These are phyloP conservation scores for Coemansia sp. DNA, from an alignment of 192 early-diverging fungal genomes.

Conservation along the genomic window DNA sequence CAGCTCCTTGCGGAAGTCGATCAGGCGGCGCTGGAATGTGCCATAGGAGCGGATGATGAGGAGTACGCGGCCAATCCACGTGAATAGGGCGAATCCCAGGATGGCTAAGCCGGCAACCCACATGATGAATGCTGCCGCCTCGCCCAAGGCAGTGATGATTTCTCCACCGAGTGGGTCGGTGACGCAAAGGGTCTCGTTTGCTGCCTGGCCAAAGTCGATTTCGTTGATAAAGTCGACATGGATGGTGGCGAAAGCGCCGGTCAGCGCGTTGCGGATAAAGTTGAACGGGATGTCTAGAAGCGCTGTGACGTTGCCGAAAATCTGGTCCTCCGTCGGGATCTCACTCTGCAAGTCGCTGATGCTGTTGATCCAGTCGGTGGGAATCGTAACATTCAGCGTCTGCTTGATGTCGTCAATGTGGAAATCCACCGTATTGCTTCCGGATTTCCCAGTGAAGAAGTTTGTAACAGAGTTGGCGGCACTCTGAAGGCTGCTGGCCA, in stretches of 20 bases:
- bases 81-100: conserved; percentile 16
- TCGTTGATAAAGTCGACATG: conserved; percentile 21
- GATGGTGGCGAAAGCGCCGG: conserved; percentile 14
- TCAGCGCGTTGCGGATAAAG: conserved; percentile 24
- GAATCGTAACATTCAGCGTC: conserved; percentile 30
- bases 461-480: conserved; percentile 19
- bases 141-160: conserved; percentile 19
- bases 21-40: conserved; percentile 22
- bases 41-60: conserved; percentile 8
- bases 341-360: conserved; percentile 22
- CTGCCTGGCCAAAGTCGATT: conserved; percentile 19
- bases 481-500: conserved; percentile 16
- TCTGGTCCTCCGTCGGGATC: conserved; percentile 45
- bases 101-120: conserved; percentile 24
- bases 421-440: conserved; percentile 13
- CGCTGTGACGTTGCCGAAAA: conserved; percentile 40
- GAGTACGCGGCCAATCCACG: conserved; percentile 12
- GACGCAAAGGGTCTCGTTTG: conserved; percentile 24
- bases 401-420: conserved; percentile 29
- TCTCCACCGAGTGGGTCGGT: conserved; percentile 31
- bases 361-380: conserved; percentile 39
- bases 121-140: conserved; percentile 18
- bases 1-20: conserved; percentile 35
- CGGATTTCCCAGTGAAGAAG: conserved; percentile 23
- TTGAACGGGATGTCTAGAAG: conserved; percentile 43